Conservation (phyloP, 2,329 filamentous ascomycete species). For the Beauveria asiatica region DNA sequence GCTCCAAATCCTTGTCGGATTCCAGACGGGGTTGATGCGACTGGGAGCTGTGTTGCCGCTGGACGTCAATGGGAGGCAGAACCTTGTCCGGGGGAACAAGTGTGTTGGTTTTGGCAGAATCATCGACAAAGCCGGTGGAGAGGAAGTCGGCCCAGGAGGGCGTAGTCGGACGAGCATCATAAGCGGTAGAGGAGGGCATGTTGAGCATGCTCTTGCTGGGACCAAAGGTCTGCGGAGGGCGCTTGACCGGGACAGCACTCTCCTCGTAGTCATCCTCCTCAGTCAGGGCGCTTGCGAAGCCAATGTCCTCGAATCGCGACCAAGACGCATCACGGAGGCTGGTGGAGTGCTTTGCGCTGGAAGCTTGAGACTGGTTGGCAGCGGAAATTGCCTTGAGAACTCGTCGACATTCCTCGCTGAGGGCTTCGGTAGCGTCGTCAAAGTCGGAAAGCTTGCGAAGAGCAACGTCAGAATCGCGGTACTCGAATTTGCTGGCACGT, state of each 20-base stretch:
- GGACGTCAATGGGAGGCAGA: constrained; percentile 71
- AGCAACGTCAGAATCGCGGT: constrained; percentile 78
- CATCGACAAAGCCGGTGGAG: constrained; percentile 83
- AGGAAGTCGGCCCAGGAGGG: constrained; percentile 98
- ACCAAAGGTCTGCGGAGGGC: constrained; percentile 20
- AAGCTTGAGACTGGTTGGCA: constrained; percentile 75
- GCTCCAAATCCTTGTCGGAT: constrained; percentile 62
- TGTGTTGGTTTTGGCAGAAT: constrained; percentile 55
- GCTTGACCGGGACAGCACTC: constrained; percentile 29
- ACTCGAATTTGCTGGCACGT: constrained; percentile 90
- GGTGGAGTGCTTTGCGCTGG: constrained; percentile 61
- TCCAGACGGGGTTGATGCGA: constrained; percentile 71
- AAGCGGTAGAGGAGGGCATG: constrained; percentile 55
- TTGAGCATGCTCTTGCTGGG: constrained; percentile 3
- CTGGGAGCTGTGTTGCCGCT: constrained; percentile 77
- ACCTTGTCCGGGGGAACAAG: constrained; percentile 87
- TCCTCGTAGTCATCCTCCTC: constrained; percentile 62
- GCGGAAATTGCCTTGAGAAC: constrained; percentile 84
- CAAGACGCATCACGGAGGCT: constrained; percentile 79
- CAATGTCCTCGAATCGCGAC: constrained; percentile 94
- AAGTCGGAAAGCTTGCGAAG: constrained; percentile 79
- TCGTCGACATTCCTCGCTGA: constrained; percentile 90
- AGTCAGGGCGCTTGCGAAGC: constrained; percentile 70
- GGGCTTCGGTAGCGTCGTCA: constrained; percentile 76
- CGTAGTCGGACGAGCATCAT: constrained; percentile 75